A percentile compares a stretch with the other conserved stretches of the same genome.
Evolutionary conservation across 164 flowering plant species (phyloP).

Genomic region (Platanus orientalis): DNA sequence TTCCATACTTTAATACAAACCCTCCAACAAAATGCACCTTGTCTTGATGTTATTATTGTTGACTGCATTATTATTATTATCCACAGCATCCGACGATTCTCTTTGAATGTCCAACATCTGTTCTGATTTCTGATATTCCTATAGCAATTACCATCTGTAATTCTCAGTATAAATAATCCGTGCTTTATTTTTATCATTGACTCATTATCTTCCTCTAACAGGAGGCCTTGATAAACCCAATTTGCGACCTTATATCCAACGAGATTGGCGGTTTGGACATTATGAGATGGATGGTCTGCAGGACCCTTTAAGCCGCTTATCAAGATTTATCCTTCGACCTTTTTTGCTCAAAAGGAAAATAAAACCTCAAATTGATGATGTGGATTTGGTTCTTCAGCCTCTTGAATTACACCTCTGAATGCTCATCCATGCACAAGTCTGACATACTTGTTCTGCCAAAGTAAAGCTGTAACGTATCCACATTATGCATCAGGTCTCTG

Average conservation of each 20-base stretch:
- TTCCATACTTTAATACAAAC: no score
- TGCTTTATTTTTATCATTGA: not conserved
- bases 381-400: constrained; percentile 47
- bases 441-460: no score
- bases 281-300: constrained; percentile 92
- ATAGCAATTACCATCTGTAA: not conserved
- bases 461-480: no score
- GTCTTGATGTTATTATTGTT: not conserved
- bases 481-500: no score
- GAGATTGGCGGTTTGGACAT: constrained; percentile 98
- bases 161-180: not conserved
- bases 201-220: constrained; percentile 19
- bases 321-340: constrained; percentile 44
- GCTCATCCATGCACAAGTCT: not conserved
- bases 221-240: constrained; percentile 93
- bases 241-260: constrained; percentile 42
- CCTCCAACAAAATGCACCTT: no score
- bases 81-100: not conserved
- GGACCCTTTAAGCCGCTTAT: constrained; percentile 75
- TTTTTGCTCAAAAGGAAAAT: constrained; percentile 33
- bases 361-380: constrained; percentile 25
- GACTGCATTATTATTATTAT: not conserved
- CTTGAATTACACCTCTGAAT: constrained; percentile 25
- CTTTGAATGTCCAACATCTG: not conserved
- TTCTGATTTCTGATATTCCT: not conserved